These are phyloP conservation scores for Dioscorea zingiberensis DNA, from an alignment of 106 monocot genomes.

Conservation along the genomic window DNA sequence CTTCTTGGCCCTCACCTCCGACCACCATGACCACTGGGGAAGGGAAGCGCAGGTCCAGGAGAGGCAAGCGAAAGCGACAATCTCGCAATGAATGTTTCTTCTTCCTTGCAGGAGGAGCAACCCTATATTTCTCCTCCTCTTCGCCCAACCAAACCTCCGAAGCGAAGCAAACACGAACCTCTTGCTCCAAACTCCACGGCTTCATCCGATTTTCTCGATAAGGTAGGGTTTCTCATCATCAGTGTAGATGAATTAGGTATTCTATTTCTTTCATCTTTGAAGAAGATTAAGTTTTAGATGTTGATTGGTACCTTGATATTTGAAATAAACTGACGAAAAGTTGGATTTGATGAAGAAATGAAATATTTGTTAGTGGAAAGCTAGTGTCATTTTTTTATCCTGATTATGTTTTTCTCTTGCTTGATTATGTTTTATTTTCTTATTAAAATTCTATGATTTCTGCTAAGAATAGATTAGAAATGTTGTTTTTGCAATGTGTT, in stretches of 20 bases:
- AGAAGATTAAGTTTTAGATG: not conserved
- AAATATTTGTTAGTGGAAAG: too few relatives aligned
- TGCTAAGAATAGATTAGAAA: not conserved
- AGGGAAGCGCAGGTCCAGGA: too few relatives aligned
- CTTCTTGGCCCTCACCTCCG: conserved; percentile 9
- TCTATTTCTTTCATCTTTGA: not conserved
- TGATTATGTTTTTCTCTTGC: too few relatives aligned
- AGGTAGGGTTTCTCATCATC: not conserved
- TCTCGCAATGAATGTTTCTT: too few relatives aligned
- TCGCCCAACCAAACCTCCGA: not conserved
- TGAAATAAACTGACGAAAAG: not conserved
- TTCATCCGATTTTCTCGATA: conserved; percentile 5
- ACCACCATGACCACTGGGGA: conserved; percentile 33
- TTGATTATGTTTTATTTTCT: not conserved
- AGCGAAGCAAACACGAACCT: conserved; percentile 1
- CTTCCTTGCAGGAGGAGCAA: not conserved
- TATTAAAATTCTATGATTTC: not conserved
- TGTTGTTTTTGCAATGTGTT: too few relatives aligned
- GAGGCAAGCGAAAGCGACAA: too few relatives aligned
- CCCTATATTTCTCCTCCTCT: not conserved
- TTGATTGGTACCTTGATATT: not conserved
- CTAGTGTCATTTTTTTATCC: too few relatives aligned
- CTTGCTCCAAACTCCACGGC: not conserved
- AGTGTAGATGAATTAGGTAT: not conserved
- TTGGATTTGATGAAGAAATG: conserved; percentile 23